A percentile compares a stretch with the other conserved stretches of the same genome.
phyloP scores from a whole-genome alignment of 306 rosid genomes.

The Mucuna pruriens region DNA sequence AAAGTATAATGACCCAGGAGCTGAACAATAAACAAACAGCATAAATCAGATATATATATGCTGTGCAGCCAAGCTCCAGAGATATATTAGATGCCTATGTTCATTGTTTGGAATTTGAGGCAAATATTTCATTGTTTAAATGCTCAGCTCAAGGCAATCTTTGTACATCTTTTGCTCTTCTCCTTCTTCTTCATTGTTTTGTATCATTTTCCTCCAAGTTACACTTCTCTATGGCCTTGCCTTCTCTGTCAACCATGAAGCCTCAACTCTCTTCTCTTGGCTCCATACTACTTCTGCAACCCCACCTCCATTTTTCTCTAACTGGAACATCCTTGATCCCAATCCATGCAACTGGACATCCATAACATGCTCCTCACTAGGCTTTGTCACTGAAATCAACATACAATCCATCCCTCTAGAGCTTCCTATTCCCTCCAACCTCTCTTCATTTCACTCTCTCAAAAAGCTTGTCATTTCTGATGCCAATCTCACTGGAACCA shows the following conservation, averaged over 20 bases:
- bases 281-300: slow-evolving; percentile 56
- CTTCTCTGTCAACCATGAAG: slow-evolving; percentile 71
- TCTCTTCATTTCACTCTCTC: slow-evolving; percentile 67
- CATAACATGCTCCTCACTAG: slow-evolving; percentile 71
- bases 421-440: slow-evolving; percentile 70
- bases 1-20: not conserved
- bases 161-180: slow-evolving; percentile 40
- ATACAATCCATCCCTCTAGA: slow-evolving; percentile 68
- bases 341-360: slow-evolving; percentile 90
- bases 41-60: slow-evolving; percentile 27
- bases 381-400: slow-evolving; percentile 67
- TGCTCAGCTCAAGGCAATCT: slow-evolving; percentile 56
- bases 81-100: slow-evolving; percentile 36
- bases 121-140: slow-evolving; percentile 64
- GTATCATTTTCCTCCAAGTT: slow-evolving; percentile 37
- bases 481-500: slow-evolving; percentile 73
- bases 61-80: slow-evolving; percentile 31
- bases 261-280: slow-evolving; percentile 78
- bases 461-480: slow-evolving; percentile 70
- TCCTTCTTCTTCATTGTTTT: slow-evolving; percentile 40
- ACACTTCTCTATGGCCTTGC: slow-evolving; percentile 44
- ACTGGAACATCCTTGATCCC: slow-evolving; percentile 71
- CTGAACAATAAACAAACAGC: slow-evolving; percentile 42
- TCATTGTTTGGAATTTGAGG: slow-evolving; percentile 60
- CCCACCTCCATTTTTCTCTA: slow-evolving; percentile 54